These are phyloP conservation scores for Lophiostoma macrostomum DNA, from an alignment of 495 filamentous ascomycete genomes.

Conservation along the genomic window DNA sequence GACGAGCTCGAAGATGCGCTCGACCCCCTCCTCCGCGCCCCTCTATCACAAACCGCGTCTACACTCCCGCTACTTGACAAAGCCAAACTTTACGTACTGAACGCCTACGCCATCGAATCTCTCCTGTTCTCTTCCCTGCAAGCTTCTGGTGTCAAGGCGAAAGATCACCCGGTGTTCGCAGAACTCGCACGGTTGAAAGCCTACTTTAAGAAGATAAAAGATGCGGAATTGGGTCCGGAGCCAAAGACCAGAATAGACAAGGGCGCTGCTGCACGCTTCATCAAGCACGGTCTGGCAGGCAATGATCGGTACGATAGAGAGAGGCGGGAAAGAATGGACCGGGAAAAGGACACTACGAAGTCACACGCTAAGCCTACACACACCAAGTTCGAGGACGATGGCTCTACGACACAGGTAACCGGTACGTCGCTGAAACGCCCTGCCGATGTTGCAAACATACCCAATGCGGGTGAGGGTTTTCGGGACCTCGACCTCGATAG, in stretches of 20 bases:
- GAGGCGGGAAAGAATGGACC: constrained; percentile 24
- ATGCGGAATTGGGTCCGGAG: constrained; percentile 49
- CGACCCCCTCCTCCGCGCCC: constrained; percentile 59
- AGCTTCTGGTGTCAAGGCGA: constrained; percentile 74
- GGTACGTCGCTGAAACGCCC: too few relatives aligned
- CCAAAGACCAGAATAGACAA: constrained; percentile 61
- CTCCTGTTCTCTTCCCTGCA: constrained; percentile 74
- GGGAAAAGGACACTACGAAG: constrained; percentile 45
- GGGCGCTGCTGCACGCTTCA: constrained; percentile 72
- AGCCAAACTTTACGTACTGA: constrained; percentile 82
- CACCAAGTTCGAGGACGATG: constrained; percentile 31
- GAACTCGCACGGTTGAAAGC: constrained; percentile 83
- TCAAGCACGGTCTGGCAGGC: constrained; percentile 72
- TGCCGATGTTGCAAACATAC: too few relatives aligned
- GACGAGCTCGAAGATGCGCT: constrained; percentile 44
- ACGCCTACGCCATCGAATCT: constrained; percentile 87
- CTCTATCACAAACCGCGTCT: constrained; percentile 63
- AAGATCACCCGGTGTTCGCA: constrained; percentile 76
- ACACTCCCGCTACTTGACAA: constrained; percentile 89
- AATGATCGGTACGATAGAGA: constrained; percentile 54
- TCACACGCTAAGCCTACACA: not conserved
- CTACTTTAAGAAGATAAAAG: constrained; percentile 91
- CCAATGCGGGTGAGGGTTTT: too few relatives aligned
- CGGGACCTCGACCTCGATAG: too few relatives aligned
- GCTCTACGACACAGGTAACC: too few relatives aligned